phyloP scores from a whole-genome alignment of 306 rosid genomes.

The Cicer chorassanicum region DNA sequence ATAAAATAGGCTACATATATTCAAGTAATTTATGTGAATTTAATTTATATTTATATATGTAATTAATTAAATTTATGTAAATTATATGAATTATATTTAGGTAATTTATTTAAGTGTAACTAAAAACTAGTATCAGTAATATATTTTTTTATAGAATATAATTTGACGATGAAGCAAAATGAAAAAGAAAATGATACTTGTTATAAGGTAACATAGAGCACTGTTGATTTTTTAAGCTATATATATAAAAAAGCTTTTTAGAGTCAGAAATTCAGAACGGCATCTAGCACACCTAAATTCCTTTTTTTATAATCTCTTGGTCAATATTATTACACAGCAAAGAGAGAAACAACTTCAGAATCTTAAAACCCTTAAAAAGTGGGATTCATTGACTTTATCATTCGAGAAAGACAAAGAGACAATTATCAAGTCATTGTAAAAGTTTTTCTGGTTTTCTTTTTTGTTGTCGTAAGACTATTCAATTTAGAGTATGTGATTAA shows the following conservation, averaged over 20 bases:
- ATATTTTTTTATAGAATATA: not conserved
- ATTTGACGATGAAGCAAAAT: not conserved
- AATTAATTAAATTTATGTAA: too few species aligned
- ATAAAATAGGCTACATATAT: too few species aligned
- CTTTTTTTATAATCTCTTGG: constrained; percentile 11
- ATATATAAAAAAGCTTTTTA: not conserved
- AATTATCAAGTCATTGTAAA: not conserved
- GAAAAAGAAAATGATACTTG: constrained; percentile 23
- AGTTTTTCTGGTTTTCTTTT: not conserved
- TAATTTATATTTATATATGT: too few species aligned
- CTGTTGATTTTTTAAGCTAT: constrained; percentile 13
- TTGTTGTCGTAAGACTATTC: not conserved
- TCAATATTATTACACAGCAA: constrained; percentile 8
- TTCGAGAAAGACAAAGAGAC: constrained; percentile 6
- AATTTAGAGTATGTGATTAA: not conserved
- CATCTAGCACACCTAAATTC: constrained; percentile 35
- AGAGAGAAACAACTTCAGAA: constrained; percentile 23
- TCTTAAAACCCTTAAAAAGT: constrained; percentile 36
- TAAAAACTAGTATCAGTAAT: too few species aligned
- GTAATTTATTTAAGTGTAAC: too few species aligned
- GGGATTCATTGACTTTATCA: constrained; percentile 29
- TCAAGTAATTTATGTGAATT: too few species aligned
- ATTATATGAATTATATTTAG: too few species aligned
- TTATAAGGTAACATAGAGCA: constrained; percentile 26
- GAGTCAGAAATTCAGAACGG: constrained; percentile 42